phyloP scores from a whole-genome alignment of 1,284 basidiomycete species.

The Ceratobasidium theobromae region DNA sequence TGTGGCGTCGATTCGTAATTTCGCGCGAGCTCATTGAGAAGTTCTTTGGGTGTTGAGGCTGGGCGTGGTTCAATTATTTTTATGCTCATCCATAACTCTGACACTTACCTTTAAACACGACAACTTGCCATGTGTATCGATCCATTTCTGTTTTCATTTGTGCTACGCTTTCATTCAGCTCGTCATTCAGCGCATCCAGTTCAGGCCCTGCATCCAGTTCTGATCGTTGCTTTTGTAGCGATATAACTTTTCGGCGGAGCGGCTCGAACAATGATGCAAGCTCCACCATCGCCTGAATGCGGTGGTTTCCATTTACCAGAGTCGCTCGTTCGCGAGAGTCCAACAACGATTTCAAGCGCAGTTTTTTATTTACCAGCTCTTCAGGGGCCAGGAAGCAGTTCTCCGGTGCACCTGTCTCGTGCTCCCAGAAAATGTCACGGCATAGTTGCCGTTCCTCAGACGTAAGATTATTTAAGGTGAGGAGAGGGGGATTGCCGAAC shows the following conservation, averaged over 20 bases:
- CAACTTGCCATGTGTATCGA: not conserved
- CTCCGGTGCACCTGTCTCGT: not conserved
- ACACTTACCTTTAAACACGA: not conserved
- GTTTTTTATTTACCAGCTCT: not conserved
- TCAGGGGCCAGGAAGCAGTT: not conserved
- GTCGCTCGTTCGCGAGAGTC: not conserved
- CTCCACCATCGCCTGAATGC: not conserved
- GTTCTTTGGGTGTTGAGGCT: not conserved
- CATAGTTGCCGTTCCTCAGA: not conserved
- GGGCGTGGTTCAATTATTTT: too few relatives aligned
- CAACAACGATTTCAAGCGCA: not conserved
- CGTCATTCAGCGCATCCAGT: too few relatives aligned
- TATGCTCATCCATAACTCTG: not conserved
- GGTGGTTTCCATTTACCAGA: not conserved
- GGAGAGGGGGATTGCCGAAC: not conserved
- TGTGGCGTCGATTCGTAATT: not conserved
- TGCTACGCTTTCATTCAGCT: too few relatives aligned
- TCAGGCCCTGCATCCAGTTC: too few relatives aligned
- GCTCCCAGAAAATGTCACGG: not conserved
- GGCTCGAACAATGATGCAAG: not conserved
- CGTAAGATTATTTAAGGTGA: not conserved
- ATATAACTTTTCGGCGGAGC: not conserved
- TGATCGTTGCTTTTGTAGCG: too few relatives aligned
- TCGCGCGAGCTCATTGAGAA: not conserved
- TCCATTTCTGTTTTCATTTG: not conserved